A percentile compares a stretch with the other conserved stretches of the same genome.
phyloP scores from a whole-genome alignment of 1,284 basidiomycete genomes.

The Stereum hirsutum region DNA sequence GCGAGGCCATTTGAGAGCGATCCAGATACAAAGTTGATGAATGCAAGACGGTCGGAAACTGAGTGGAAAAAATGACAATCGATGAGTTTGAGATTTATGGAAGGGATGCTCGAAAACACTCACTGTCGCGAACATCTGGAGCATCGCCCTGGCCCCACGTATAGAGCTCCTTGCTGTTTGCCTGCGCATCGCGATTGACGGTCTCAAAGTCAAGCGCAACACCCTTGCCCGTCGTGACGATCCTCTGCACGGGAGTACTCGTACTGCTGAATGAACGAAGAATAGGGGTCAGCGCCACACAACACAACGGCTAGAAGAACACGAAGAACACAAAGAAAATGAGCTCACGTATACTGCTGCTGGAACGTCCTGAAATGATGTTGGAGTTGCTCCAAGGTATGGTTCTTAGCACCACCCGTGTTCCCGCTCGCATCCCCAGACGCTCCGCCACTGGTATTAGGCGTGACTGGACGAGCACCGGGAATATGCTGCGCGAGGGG shows the following conservation, averaged over 20 bases:
- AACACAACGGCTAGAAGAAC: neutral
- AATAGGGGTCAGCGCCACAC: too few species aligned
- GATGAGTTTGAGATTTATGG: neutral
- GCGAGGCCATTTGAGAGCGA: conserved; percentile 53
- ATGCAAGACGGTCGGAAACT: conserved; percentile 74
- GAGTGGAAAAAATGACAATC: conserved; percentile 3
- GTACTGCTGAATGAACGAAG: conserved; percentile 24
- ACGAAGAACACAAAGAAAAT: neutral
- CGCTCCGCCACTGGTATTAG: conserved; percentile 23
- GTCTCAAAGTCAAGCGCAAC: conserved; percentile 63
- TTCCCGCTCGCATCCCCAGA: conserved; percentile 13
- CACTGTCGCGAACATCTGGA: conserved; percentile 69
- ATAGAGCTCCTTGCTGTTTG: conserved; percentile 73
- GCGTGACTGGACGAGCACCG: conserved; percentile 22
- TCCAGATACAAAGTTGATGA: conserved; percentile 67
- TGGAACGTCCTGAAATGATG: conserved; percentile 64
- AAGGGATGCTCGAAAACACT: conserved; percentile 9
- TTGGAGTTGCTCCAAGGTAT: conserved; percentile 51
- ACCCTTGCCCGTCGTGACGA: conserved; percentile 70
- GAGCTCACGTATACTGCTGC: conserved; percentile 60
- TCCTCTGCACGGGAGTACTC: conserved; percentile 56
- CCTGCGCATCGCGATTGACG: conserved; percentile 52
- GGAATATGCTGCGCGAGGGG: conserved; percentile 46
- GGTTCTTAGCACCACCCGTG: conserved; percentile 17
- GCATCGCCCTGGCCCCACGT: conserved; percentile 67